A percentile compares a stretch with the other conserved stretches of the same genome.
Conservation (phyloP, 2,329 filamentous ascomycete species). For the Venturiaceae sp. region DNA sequence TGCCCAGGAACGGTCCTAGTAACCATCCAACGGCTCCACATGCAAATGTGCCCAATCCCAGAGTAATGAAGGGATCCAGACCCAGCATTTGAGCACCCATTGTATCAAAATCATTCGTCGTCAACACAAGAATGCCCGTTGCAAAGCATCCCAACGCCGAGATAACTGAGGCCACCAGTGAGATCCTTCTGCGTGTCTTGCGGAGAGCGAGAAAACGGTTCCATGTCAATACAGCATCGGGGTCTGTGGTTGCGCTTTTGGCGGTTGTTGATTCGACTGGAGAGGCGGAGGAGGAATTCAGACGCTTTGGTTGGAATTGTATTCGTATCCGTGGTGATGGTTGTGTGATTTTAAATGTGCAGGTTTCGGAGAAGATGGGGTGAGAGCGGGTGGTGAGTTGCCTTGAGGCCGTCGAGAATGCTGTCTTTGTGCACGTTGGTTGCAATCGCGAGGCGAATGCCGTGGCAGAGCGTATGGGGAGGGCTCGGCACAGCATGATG, state of each 20-base stretch:
- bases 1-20: constrained; percentile 72
- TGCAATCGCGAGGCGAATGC: background rate
- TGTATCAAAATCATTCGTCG: constrained; percentile 61
- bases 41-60: constrained; percentile 70
- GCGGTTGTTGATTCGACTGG: background rate
- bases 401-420: background rate
- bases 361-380: background rate
- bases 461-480: background rate
- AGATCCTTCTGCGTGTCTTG: constrained; percentile 73
- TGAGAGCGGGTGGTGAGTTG: background rate
- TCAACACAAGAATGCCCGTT: constrained; percentile 29
- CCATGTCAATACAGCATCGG: constrained; percentile 47
- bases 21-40: constrained; percentile 83
- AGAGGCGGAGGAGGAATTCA: background rate
- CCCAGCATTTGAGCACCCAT: constrained; percentile 59
- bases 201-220: constrained; percentile 88
- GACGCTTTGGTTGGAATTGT: background rate
- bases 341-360: background rate
- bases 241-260: background rate
- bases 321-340: background rate
- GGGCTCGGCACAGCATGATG: constrained; percentile 1
- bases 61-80: constrained; percentile 76
- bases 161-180: constrained; percentile 65
- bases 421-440: background rate
- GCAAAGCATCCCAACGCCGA: constrained; percentile 54